These are phyloP conservation scores for Carex pumila DNA, from an alignment of 176 grass and related monocot genomes.

Conservation along the genomic window DNA sequence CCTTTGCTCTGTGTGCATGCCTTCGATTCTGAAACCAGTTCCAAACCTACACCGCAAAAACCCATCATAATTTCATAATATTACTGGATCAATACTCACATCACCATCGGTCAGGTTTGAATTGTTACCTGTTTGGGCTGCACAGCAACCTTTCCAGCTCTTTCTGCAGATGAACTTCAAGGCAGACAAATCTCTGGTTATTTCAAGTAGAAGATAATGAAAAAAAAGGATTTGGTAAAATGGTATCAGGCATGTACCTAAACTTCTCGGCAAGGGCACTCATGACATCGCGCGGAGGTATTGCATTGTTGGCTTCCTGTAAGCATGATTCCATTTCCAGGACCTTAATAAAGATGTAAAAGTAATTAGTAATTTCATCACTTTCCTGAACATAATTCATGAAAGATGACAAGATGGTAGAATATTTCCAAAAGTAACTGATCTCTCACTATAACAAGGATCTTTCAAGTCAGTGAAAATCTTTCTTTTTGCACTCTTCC, in stretches of 20 bases:
- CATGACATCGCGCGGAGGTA: slow-evolving; percentile 53
- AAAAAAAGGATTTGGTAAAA: not conserved
- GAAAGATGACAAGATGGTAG: not conserved
- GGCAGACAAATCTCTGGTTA: slow-evolving; percentile 15
- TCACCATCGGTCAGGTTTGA: not conserved
- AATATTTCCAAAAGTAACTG: not conserved
- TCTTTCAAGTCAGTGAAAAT: not conserved
- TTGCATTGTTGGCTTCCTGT: slow-evolving; percentile 60
- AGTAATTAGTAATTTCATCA: not conserved
- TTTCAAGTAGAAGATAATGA: not conserved
- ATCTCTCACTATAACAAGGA: not conserved
- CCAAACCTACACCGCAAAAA: slow-evolving; percentile 59
- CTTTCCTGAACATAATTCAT: not conserved
- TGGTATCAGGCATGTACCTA: slow-evolving; percentile 28
- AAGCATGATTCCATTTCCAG: slow-evolving; percentile 82
- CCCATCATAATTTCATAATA: not conserved
- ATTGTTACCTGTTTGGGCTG: slow-evolving; percentile 75
- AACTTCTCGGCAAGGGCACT: slow-evolving; percentile 75
- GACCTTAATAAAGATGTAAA: slow-evolving; percentile 23
- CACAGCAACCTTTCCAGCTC: slow-evolving; percentile 60
- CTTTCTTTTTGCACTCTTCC: not conserved
- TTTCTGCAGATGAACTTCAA: slow-evolving; percentile 48
- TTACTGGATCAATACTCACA: not conserved
- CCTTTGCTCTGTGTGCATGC: slow-evolving; percentile 82
- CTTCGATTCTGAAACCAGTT: slow-evolving; percentile 99